phyloP scores from a whole-genome alignment of 257 asterid species.

The Verbena officinalis region DNA sequence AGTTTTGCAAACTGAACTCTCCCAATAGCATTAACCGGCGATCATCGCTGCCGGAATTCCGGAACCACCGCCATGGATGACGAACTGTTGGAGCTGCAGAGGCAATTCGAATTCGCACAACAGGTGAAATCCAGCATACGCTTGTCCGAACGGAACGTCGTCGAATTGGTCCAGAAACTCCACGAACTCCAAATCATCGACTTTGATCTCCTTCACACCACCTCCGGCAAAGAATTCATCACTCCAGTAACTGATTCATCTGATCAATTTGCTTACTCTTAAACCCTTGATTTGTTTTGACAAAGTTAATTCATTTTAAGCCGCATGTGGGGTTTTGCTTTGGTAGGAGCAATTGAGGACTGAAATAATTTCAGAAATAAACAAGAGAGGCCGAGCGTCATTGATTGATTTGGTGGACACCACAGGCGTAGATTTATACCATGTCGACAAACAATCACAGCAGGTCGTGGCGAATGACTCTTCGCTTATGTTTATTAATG shows the following conservation, averaged over 20 bases:
- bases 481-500: constrained; percentile 78
- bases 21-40: constrained; percentile 16
- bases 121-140: constrained; percentile 92
- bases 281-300: constrained; percentile 1
- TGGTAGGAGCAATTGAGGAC: constrained; percentile 87
- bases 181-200: constrained; percentile 82
- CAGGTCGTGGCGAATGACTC: constrained; percentile 67
- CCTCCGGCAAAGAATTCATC: constrained; percentile 94
- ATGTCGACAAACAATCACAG: constrained; percentile 86
- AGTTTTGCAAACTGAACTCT: neutral
- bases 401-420: constrained; percentile 83
- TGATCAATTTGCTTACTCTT: neutral
- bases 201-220: constrained; percentile 93
- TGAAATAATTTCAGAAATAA: constrained; percentile 63
- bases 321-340: constrained; percentile 30
- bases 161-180: constrained; percentile 92
- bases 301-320: constrained; percentile 17
- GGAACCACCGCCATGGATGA: constrained; percentile 64
- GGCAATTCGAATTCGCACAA: constrained; percentile 92
- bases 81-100: constrained; percentile 87
- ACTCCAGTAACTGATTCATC: constrained; percentile 60
- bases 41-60: constrained; percentile 32
- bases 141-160: constrained; percentile 94
- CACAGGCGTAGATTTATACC: constrained; percentile 79
- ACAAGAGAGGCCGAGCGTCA: constrained; percentile 75